These are phyloP conservation scores for Platanthera guangdongensis DNA, from an alignment of 106 monocot genomes.

Conservation along the genomic window DNA sequence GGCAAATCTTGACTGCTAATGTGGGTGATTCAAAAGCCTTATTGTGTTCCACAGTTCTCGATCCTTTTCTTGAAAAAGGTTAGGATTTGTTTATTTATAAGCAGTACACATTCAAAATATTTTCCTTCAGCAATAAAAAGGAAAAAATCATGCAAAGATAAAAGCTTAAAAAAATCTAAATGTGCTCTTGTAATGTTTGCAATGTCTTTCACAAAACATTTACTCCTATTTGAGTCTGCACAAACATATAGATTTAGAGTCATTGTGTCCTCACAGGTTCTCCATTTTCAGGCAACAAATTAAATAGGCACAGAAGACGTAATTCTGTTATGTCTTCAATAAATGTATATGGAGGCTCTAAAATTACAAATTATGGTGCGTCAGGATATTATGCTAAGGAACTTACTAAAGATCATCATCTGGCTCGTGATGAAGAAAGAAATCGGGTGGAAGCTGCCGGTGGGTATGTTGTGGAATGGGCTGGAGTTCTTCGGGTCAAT, in stretches of 20 bases:
- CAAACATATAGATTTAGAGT: not conserved
- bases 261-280: not conserved
- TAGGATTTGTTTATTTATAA: not conserved
- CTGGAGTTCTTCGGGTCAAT: constrained; percentile 73
- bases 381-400: constrained; percentile 53
- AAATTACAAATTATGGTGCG: constrained; percentile 24
- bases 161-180: not conserved
- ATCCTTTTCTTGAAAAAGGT: constrained; percentile 32
- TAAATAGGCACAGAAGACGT: constrained; percentile 28
- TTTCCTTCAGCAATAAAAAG: not conserved
- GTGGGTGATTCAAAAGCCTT: constrained; percentile 86
- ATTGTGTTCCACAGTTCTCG: constrained; percentile 54
- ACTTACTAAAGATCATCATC: constrained; percentile 83
- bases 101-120: not conserved
- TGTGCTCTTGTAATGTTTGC: not conserved
- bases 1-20: constrained; percentile 63
- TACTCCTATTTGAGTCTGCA: not conserved
- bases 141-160: not conserved
- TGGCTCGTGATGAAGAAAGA: constrained; percentile 76
- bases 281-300: constrained; percentile 18
- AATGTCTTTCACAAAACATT: not conserved
- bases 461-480: constrained; percentile 74
- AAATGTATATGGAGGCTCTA: constrained; percentile 13
- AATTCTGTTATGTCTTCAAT: constrained; percentile 13
- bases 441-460: constrained; percentile 78